Percentiles rank a stretch among this genome's conserved stretches.
These are phyloP conservation scores for Neofusicoccum sp. DNA, from an alignment of 2,329 filamentous ascomycete species.

Conservation along the genomic window DNA sequence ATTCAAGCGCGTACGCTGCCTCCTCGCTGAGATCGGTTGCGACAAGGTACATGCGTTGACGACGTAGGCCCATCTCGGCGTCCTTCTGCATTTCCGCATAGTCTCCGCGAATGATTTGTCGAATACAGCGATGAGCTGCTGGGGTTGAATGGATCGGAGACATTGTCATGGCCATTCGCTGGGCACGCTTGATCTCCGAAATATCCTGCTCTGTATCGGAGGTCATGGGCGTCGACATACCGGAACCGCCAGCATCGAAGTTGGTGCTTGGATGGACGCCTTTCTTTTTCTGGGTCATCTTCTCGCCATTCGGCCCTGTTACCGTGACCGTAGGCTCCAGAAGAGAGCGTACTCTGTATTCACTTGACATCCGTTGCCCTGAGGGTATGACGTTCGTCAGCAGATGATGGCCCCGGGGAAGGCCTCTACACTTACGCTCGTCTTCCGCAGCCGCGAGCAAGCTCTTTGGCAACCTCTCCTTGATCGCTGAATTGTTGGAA, in stretches of 20 bases:
- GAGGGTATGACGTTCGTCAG: conserved; percentile 25
- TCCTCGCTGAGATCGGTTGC: conserved; percentile 94
- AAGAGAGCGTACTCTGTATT: conserved; percentile 65
- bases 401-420: conserved; percentile 36
- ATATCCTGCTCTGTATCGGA: conserved; percentile 87
- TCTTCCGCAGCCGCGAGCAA: conserved; percentile 75
- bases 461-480: conserved; percentile 55
- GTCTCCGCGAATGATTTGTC: conserved; percentile 88
- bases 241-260: conserved; percentile 71
- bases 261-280: conserved; percentile 80
- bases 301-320: conserved; percentile 65
- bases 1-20: conserved; percentile 92
- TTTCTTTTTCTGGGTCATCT: conserved; percentile 53
- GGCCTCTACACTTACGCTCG: conserved; percentile 62
- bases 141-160: conserved; percentile 78
- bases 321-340: conserved; percentile 69
- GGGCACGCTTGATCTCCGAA: conserved; percentile 82
- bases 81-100: conserved; percentile 75
- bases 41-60: conserved; percentile 89
- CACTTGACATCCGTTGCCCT: conserved; percentile 54
- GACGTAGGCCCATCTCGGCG: conserved; percentile 75
- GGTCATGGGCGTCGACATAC: conserved; percentile 64
- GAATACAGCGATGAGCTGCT: conserved; percentile 77
- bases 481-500: conserved; percentile 34
- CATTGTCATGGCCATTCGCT: conserved; percentile 78